These are phyloP conservation scores for Ramichloridium luteum DNA, from an alignment of 2,329 filamentous ascomycete genomes.

Conservation along the genomic window DNA sequence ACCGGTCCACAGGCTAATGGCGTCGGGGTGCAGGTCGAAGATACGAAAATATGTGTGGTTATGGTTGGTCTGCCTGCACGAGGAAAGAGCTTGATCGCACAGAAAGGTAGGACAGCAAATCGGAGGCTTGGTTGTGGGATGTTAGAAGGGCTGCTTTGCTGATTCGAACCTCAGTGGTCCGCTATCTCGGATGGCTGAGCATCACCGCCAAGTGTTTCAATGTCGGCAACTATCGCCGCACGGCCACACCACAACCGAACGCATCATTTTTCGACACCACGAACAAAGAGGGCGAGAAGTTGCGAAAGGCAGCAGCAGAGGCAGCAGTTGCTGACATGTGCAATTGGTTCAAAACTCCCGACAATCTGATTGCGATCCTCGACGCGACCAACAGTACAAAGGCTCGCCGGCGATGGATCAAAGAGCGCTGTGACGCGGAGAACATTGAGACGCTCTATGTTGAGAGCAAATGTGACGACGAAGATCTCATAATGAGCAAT, in stretches of 20 bases:
- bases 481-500: constrained; percentile 94
- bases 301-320: constrained; percentile 77
- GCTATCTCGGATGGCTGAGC: constrained; percentile 93
- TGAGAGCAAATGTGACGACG: constrained; percentile 92
- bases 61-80: constrained; percentile 95
- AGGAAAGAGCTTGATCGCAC: constrained; percentile 94
- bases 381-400: constrained; percentile 97
- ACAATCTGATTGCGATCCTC: constrained; percentile 80
- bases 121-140: too few relatives aligned
- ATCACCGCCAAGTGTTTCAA: constrained; percentile 94
- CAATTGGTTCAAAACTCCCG: constrained; percentile 67
- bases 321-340: constrained; percentile 90
- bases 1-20: constrained; percentile 39
- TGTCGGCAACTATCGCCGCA: constrained; percentile 87
- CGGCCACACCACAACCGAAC: constrained; percentile 75
- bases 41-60: constrained; percentile 92
- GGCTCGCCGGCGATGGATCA: constrained; percentile 77
- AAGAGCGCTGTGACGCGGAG: constrained; percentile 61
- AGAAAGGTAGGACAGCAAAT: constrained; percentile 54
- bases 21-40: constrained; percentile 74
- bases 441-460: constrained; percentile 82
- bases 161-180: constrained; percentile 48
- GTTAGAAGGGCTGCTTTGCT: too few relatives aligned
- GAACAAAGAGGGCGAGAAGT: constrained; percentile 81
- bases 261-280: constrained; percentile 91